Conservation (phyloP, 2,329 filamentous ascomycete genomes). For the Dactylonectria macrodidyma region DNA sequence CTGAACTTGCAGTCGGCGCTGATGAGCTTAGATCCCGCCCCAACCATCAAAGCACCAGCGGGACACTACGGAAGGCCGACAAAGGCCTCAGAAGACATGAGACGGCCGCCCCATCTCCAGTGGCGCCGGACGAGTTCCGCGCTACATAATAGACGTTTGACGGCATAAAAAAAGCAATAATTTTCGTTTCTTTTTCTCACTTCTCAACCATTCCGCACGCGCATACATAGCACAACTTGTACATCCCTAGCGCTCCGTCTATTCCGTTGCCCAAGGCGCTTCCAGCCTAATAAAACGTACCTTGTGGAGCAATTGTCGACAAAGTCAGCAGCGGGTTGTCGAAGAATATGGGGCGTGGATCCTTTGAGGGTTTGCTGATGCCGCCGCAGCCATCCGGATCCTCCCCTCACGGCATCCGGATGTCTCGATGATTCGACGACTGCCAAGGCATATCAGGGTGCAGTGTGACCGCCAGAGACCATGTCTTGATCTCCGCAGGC, state of each 20-base stretch:
- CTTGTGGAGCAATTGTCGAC: slow-evolving; percentile 7
- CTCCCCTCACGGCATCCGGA: slow-evolving; percentile 10
- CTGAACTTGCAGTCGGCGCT: background rate
- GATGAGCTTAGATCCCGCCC: background rate
- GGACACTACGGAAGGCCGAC: background rate
- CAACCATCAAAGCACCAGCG: slow-evolving; percentile 2
- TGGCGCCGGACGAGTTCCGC: slow-evolving; percentile 15
- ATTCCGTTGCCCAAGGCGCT: background rate
- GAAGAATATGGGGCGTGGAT: slow-evolving; percentile 17
- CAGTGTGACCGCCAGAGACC: background rate
- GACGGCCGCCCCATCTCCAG: slow-evolving; percentile 7
- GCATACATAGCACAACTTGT: slow-evolving; percentile 6
- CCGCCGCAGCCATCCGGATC: slow-evolving; percentile 9
- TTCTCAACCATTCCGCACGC: slow-evolving; percentile 2
- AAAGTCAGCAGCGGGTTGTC: slow-evolving; percentile 8
- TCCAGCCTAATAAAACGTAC: background rate
- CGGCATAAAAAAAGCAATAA: background rate
- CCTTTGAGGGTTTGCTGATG: slow-evolving; percentile 5
- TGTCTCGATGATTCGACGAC: slow-evolving; percentile 13
- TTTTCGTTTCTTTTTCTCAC: slow-evolving; percentile 26
- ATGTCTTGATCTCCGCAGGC: slow-evolving; percentile 21
- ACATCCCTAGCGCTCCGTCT: background rate
- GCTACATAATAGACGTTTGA: background rate
- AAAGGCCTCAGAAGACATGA: slow-evolving; percentile 22
- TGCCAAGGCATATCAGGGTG: background rate